A percentile compares a stretch with the other conserved stretches of the same genome.
phyloP scores from a whole-genome alignment of 2,329 filamentous ascomycete genomes.

The Botrytis tulipae region DNA sequence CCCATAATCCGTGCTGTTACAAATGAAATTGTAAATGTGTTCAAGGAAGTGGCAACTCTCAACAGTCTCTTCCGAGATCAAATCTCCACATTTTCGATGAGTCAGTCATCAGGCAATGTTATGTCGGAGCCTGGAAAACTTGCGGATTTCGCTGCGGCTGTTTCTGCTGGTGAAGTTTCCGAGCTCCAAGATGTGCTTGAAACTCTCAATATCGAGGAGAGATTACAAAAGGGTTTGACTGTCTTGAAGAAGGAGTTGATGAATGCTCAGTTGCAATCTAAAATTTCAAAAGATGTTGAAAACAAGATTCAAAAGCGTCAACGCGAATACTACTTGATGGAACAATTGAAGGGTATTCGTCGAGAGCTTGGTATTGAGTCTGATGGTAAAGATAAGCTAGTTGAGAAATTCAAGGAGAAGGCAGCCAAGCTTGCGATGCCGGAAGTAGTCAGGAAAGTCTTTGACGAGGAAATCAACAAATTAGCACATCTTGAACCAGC shows the following conservation, averaged over 20 bases:
- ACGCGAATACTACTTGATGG: constrained; percentile 97
- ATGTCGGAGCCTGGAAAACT: constrained; percentile 92
- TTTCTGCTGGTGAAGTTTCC: constrained; percentile 87
- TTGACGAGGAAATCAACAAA: constrained; percentile 98
- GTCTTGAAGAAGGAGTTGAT: constrained; percentile 98
- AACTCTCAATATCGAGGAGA: constrained; percentile 85
- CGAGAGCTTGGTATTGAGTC: constrained; percentile 94
- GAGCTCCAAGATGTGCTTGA: constrained; percentile 91
- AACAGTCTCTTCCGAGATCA: constrained; percentile 96
- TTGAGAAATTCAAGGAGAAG: constrained; percentile 97
- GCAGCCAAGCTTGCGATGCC: constrained; percentile 93
- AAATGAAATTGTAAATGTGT: constrained; percentile 97
- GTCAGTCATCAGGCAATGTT: constrained; percentile 90
- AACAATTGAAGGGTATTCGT: constrained; percentile 98
- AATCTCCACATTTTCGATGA: constrained; percentile 95
- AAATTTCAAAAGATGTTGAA: constrained; percentile 97
- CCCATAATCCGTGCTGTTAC: constrained; percentile 87
- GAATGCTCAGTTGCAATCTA: constrained; percentile 94
- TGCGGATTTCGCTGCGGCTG: constrained; percentile 94
- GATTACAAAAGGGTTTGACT: constrained; percentile 85
- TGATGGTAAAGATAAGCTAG: constrained; percentile 95
- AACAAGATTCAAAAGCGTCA: constrained; percentile 96
- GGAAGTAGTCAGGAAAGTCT: constrained; percentile 93
- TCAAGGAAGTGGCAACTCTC: constrained; percentile 92
- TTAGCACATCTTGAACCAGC: constrained; percentile 91